Percentiles rank a stretch among this genome's conserved stretches.
Conservation (phyloP, 2,329 filamentous ascomycete genomes). For the Calonectria hawksworthii region DNA sequence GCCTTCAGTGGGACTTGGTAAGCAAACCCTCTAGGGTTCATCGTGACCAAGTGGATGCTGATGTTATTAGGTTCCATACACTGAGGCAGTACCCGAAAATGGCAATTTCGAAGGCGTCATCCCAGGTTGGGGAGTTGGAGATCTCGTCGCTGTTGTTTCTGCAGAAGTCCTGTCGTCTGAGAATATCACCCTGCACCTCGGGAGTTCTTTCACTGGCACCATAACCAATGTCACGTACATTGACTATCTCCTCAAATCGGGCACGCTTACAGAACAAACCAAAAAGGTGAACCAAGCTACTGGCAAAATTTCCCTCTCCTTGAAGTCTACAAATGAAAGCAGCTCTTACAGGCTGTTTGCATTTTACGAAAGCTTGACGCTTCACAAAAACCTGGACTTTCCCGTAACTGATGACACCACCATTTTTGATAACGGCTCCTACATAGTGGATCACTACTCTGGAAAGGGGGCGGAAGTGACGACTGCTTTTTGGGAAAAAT, state of each 20-base stretch:
- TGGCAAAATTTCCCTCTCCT: not conserved
- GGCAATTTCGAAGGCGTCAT: not conserved
- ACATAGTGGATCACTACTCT: constrained; percentile 11
- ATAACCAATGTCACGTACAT: constrained; percentile 4
- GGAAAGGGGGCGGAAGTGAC: not conserved
- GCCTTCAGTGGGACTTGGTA: constrained; percentile 26
- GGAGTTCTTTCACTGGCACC: too few relatives aligned
- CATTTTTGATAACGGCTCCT: constrained; percentile 22
- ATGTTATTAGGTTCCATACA: constrained; percentile 2
- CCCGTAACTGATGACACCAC: not conserved
- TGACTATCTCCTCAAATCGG: not conserved
- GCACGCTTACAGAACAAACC: not conserved
- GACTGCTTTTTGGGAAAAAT: constrained; percentile 11
- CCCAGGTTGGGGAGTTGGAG: constrained; percentile 11
- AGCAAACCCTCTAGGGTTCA: not conserved
- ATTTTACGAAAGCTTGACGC: constrained; percentile 11
- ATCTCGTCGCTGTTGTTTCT: constrained; percentile 10
- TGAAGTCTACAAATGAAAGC: not conserved
- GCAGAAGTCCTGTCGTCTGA: not conserved
- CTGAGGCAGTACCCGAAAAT: not conserved
- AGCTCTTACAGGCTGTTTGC: constrained; percentile 6
- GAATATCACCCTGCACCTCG: not conserved
- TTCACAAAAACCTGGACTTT: constrained; percentile 17
- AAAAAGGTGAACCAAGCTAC: not conserved
- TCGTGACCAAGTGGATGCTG: not conserved